Percentiles rank a stretch among this genome's conserved stretches.
phyloP scores from a whole-genome alignment of 2,329 filamentous ascomycete genomes.

The Aureobasidium subglaciale region DNA sequence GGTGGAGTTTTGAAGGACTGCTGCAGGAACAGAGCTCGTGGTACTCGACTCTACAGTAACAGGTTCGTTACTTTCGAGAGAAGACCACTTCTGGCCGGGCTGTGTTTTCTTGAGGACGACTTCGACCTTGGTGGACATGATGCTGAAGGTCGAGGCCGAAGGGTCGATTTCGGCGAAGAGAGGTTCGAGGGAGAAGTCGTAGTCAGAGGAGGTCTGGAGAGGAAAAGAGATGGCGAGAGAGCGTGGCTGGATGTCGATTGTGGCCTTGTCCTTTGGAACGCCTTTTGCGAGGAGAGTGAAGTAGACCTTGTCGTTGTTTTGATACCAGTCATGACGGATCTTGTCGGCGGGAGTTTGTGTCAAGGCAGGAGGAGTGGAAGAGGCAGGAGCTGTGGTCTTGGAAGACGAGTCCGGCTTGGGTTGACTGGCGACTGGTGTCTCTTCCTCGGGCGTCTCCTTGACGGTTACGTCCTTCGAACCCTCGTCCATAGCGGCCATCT shows the following conservation, averaged over 20 bases:
- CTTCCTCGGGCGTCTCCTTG: slow-evolving; percentile 44
- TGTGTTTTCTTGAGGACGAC: slow-evolving; percentile 62
- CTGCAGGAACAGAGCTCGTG: neutral
- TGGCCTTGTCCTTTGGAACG: slow-evolving; percentile 50
- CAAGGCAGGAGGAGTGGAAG: slow-evolving; percentile 14
- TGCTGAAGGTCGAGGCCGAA: slow-evolving; percentile 51
- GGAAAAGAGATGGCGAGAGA: slow-evolving; percentile 55
- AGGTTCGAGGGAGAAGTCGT: slow-evolving; percentile 57
- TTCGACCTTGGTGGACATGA: slow-evolving; percentile 76
- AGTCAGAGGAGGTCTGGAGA: slow-evolving; percentile 42
- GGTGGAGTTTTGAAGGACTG: slow-evolving; percentile 15
- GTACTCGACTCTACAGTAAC: neutral
- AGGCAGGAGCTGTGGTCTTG: neutral
- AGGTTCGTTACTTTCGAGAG: slow-evolving; percentile 43
- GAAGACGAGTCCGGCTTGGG: neutral
- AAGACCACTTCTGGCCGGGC: slow-evolving; percentile 61
- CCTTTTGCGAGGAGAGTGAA: slow-evolving; percentile 61
- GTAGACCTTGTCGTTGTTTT: slow-evolving; percentile 53
- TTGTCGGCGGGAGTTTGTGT: slow-evolving; percentile 46
- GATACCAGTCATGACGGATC: slow-evolving; percentile 64
- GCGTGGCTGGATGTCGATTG: slow-evolving; percentile 42
- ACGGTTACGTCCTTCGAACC: slow-evolving; percentile 39
- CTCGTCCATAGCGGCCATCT: slow-evolving; percentile 46
- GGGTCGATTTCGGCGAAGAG: slow-evolving; percentile 61
- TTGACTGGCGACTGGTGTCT: neutral